Evolutionary conservation across 805 yeast genomes (phyloP), one percentile per base, ranked within the genome.

Genomic region (Saccharomycopsis guyanensis): DNA sequence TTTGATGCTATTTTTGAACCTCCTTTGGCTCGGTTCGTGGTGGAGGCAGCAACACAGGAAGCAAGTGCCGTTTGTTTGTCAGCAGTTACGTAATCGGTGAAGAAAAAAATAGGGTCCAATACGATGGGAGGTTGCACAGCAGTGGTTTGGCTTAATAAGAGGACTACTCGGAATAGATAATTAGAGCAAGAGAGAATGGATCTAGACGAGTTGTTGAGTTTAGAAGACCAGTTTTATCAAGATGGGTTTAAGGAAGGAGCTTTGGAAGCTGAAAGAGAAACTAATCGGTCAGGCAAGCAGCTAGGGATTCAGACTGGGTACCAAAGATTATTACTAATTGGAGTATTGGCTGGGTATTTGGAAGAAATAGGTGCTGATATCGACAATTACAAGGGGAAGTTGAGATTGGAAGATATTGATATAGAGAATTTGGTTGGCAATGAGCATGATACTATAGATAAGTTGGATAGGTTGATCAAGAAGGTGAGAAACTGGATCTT

Each of bases 241-340:
- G 49, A 50, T 15, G 53, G 53, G n/a, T 50, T 31, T 23, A 36
- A 47, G 3, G 29, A 47, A 34, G 53, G 53, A 6, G 44, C 41
- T 24, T 5, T 35, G 13, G 53, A 50, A 19, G 32, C 42, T 3
- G 24, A 43, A 15, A 15, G 15, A 10, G 51, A 47, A 22, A 50
- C 53, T 23, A n/a, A n/a, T n/a, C 36, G 24, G 10, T 36, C 49
- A 2, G 53, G 53, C 2, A 47, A 50, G 42, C 43, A 46, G 49
- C 25, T 50, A 18, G 53, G 53, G 10, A 50, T 50, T n/a, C 53
- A 50, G 22, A 50, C 53, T 4, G 53, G 51, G 10, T 50, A 43
- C 40, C 53, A 50, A 36, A 24, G 51, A 31, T 15, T 47, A 15
- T 16, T 50, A 7, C 35, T 43, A 15, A 31, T 50, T n/a, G 53